phyloP scores from a whole-genome alignment of 73 alveolate genomes.

The Tetrahymena malaccensis region DNA sequence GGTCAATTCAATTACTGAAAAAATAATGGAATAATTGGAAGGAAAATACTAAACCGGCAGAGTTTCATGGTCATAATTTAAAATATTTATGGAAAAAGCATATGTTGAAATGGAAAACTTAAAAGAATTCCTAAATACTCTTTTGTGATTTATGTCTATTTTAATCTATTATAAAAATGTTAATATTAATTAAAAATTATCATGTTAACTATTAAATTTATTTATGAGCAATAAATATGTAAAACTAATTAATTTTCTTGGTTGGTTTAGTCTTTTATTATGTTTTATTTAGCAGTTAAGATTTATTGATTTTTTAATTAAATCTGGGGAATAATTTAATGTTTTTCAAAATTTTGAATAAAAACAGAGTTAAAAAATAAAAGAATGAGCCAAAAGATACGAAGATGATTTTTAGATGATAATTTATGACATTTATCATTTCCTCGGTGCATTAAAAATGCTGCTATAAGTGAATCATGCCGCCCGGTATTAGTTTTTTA shows the following conservation, averaged over 20 bases:
- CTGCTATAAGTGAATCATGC: not conserved
- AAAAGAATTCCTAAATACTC: slow-evolving; percentile 9
- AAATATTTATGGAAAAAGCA: slow-evolving; percentile 26
- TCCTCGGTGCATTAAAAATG: not conserved
- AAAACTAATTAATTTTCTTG: no score
- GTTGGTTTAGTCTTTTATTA: no score
- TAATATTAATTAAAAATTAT: not conserved
- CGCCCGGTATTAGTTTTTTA: not conserved
- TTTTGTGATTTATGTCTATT: not conserved
- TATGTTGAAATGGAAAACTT: slow-evolving; percentile 8
- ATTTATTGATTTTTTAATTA: no score
- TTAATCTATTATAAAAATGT: not conserved
- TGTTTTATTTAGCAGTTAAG: no score
- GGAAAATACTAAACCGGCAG: slow-evolving; percentile 4
- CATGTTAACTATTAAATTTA: not conserved
- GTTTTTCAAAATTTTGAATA: not conserved
- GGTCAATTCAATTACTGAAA: slow-evolving; percentile 10
- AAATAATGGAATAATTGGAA: slow-evolving; percentile 8
- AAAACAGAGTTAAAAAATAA: not conserved
- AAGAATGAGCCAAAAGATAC: not conserved
- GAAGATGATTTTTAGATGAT: not conserved
- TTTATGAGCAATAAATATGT: not conserved
- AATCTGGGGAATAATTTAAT: no score
- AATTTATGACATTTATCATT: not conserved
- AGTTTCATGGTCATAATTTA: slow-evolving; percentile 29